Evolutionary conservation across 2,329 filamentous ascomycete genomes (phyloP), one percentile per base, ranked within the genome.

Genomic region (Claviceps arundinis): DNA sequence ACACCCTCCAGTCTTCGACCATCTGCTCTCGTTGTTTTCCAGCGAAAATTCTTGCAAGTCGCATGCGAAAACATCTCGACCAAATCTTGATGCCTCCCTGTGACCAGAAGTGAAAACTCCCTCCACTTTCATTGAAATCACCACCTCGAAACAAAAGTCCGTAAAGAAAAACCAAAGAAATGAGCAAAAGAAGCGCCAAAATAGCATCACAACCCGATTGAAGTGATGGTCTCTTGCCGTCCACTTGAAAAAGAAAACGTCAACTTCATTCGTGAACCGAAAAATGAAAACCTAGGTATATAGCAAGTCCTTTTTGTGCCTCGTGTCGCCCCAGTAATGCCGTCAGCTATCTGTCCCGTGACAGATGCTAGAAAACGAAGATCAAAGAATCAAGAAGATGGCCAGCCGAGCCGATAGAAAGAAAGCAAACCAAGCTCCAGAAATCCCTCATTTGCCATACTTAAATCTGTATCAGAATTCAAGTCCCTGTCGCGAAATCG

Each of bases 401-500:
- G 19, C 13, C 17, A 19, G 8, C 13, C 42, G 6, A 34, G 30
- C 30, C 30, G 47, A 53, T 52, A 55, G 47, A 59, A 54, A 42
- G 13, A n/a, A 50, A 41, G 38, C 38, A 47, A 50, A 40, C 19
- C 52, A 30, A 50, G 37, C 48, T 46, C 38, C 41, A 40, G 30
- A 34, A 34, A 42, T 54, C 52, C 50, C 56, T 57, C 55, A 56
- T 52, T 63, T 62, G 59, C 60, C 62, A 57, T 52, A 53, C 48
- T 46, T 50, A 48, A 47, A 5, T 37, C 42, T 47, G 50, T 22
- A 24, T 47, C 30, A 34, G 30, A 34, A 34, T 34, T 34, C 22
- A 50, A 17, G 37, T 46, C 16, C 13, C 45, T 30, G 22, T 24
- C 13, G 37, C 42, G 24, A 51, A 51, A 37, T 40, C 52, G 49